These are phyloP conservation scores for Candida mattraensis DNA, from an alignment of 805 yeast species.

Conservation along the genomic window DNA sequence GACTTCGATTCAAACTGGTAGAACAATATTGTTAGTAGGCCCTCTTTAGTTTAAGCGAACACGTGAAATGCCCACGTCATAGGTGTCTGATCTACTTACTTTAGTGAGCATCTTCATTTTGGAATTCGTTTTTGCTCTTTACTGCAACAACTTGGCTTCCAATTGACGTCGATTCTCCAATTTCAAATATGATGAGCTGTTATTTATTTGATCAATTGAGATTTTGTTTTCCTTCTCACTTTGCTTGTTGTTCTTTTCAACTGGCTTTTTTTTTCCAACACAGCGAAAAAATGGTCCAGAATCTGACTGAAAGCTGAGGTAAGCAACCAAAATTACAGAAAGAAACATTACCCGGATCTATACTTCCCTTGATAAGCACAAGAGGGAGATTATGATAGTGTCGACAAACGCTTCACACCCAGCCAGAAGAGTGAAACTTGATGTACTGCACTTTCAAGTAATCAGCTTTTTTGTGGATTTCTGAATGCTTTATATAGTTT, in stretches of 20 bases:
- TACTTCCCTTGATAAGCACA: no score
- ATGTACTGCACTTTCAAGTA: no score
- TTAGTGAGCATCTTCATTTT: conserved; percentile 84
- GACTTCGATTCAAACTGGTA: conserved; percentile 91
- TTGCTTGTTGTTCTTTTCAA: conserved; percentile 15
- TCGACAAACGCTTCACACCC: no score
- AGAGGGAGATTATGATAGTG: no score
- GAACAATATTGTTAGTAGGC: conserved; percentile 13
- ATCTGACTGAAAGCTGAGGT: no score
- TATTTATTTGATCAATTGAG: conserved; percentile 13
- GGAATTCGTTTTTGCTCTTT: conserved; percentile 19
- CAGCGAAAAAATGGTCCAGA: conserved; percentile 1
- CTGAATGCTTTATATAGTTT: no score
- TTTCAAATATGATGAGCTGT: conserved; percentile 6
- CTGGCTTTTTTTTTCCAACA: conserved; percentile 12
- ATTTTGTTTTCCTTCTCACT: no score
- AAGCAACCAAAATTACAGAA: no score
- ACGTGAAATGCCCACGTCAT: conserved; percentile 5
- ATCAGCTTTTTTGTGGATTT: no score
- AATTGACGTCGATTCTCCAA: conserved; percentile 8
- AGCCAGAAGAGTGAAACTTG: no score
- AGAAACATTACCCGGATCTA: no score
- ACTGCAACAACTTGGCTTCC: conserved; percentile 11
- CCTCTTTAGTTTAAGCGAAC: no score
- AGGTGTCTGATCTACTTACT: conserved; percentile 39